These are phyloP conservation scores for Abelmoschus esculentus DNA, from an alignment of 345 rosid species.

Conservation along the genomic window DNA sequence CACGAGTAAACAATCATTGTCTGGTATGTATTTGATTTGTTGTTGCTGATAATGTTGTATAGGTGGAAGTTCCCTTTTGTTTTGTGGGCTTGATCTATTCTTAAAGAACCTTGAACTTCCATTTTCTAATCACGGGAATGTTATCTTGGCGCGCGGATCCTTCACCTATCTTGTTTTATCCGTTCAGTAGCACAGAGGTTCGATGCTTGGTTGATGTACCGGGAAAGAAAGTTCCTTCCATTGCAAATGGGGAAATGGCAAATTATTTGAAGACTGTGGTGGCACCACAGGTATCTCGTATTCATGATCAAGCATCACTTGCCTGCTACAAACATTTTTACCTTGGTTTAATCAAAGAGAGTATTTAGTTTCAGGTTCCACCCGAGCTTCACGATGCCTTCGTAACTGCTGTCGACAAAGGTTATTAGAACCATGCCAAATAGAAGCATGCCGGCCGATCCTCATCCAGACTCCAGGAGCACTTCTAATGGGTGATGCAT, in stretches of 20 bases:
- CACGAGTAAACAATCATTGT: not conserved
- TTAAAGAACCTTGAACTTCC: slow-evolving; percentile 61
- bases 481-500: slow-evolving; percentile 43
- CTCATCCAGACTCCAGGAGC: slow-evolving; percentile 44
- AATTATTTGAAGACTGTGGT: slow-evolving; percentile 33
- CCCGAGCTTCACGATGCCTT: slow-evolving; percentile 34
- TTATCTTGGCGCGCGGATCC: slow-evolving; percentile 46
- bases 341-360: not conserved
- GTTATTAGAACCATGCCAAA: slow-evolving; percentile 44
- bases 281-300: slow-evolving; percentile 35
- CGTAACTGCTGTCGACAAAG: slow-evolving; percentile 37
- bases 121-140: slow-evolving; percentile 45
- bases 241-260: slow-evolving; percentile 43
- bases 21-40: not conserved
- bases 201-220: slow-evolving; percentile 46
- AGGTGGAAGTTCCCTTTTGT: slow-evolving; percentile 59
- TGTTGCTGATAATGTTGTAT: not conserved
- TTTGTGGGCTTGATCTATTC: slow-evolving; percentile 53
- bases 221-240: slow-evolving; percentile 41
- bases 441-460: slow-evolving; percentile 47
- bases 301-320: not conserved
- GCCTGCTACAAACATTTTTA: not conserved
- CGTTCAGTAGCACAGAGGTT: slow-evolving; percentile 45
- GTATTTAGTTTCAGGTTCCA: slow-evolving; percentile 27
- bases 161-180: slow-evolving; percentile 52